These are phyloP conservation scores for Theileria parva DNA, from an alignment of 169 alveolate genomes.

Conservation along the genomic window DNA sequence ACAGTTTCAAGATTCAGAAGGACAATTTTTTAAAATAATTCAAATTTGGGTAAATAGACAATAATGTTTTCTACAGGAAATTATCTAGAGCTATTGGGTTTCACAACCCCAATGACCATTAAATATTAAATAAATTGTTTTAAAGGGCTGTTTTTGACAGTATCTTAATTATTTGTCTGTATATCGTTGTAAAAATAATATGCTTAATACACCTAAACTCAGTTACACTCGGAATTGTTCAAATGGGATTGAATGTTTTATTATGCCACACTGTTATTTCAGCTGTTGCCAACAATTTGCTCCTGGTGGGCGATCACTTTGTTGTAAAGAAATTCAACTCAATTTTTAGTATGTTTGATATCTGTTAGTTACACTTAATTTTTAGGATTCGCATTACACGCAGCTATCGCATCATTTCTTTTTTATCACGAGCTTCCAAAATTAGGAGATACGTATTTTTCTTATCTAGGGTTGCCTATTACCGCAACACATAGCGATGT, in stretches of 20 bases:
- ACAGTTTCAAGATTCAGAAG: too few relatives aligned
- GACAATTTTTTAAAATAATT: too few relatives aligned
- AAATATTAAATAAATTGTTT: too few relatives aligned
- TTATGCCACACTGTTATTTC: constrained; percentile 43
- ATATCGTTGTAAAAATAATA: too few relatives aligned
- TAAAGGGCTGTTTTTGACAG: too few relatives aligned
- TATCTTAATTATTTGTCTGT: too few relatives aligned
- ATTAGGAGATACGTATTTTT: constrained; percentile 6
- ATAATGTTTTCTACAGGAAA: too few relatives aligned
- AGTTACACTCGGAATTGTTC: background rate
- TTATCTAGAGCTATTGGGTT: too few relatives aligned
- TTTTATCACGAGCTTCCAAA: constrained; percentile 43
- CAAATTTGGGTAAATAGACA: too few relatives aligned
- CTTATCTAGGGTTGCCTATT: constrained; percentile 38
- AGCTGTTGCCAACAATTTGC: constrained; percentile 44
- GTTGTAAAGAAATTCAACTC: constrained; percentile 16
- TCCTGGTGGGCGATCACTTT: constrained; percentile 26
- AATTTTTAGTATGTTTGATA: constrained; percentile 21
- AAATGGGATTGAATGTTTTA: constrained; percentile 42
- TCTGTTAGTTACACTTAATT: background rate
- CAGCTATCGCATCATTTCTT: constrained; percentile 31
- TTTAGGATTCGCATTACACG: constrained; percentile 36
- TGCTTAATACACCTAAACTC: too few relatives aligned
- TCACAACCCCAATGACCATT: too few relatives aligned
- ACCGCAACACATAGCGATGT: constrained; percentile 42